Conservation (phyloP, 176 grass and related monocot genomes). For the Triticum turgidum region DNA sequence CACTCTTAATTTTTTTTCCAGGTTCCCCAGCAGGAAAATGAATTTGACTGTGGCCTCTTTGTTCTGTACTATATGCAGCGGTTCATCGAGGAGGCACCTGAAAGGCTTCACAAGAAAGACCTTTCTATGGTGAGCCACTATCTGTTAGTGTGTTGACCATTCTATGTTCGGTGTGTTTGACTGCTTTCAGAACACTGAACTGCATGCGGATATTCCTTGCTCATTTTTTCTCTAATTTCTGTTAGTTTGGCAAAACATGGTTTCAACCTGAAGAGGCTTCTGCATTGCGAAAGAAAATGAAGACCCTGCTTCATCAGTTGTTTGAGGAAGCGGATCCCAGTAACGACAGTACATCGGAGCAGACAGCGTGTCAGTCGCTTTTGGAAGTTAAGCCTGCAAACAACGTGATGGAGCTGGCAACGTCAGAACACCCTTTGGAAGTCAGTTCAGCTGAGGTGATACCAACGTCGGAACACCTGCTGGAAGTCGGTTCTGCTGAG, state of each 20-base stretch:
- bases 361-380: slow-evolving; percentile 8
- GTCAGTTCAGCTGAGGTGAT: neutral
- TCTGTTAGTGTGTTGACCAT: slow-evolving; percentile 7
- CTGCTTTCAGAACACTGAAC: neutral
- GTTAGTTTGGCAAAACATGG: slow-evolving; percentile 72
- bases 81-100: slow-evolving; percentile 75
- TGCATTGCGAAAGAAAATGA: slow-evolving; percentile 52
- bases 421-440: slow-evolving; percentile 1
- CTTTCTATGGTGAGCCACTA: slow-evolving; percentile 45
- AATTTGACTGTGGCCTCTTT: slow-evolving; percentile 93
- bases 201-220: neutral
- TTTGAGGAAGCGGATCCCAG: slow-evolving; percentile 39
- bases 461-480: neutral
- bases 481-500: neutral
- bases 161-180: slow-evolving; percentile 18
- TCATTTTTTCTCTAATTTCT: slow-evolving; percentile 5
- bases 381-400: slow-evolving; percentile 38
- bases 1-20: slow-evolving; percentile 34
- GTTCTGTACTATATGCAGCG: slow-evolving; percentile 81
- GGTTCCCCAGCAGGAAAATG: slow-evolving; percentile 95
- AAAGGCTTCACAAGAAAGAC: slow-evolving; percentile 74
- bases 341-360: slow-evolving; percentile 20
- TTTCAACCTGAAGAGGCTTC: slow-evolving; percentile 75
- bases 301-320: slow-evolving; percentile 38
- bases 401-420: neutral